Evolutionary conservation across 2,329 filamentous ascomycete species (phyloP).

Genomic region (Ceratocystis cubensis): DNA sequence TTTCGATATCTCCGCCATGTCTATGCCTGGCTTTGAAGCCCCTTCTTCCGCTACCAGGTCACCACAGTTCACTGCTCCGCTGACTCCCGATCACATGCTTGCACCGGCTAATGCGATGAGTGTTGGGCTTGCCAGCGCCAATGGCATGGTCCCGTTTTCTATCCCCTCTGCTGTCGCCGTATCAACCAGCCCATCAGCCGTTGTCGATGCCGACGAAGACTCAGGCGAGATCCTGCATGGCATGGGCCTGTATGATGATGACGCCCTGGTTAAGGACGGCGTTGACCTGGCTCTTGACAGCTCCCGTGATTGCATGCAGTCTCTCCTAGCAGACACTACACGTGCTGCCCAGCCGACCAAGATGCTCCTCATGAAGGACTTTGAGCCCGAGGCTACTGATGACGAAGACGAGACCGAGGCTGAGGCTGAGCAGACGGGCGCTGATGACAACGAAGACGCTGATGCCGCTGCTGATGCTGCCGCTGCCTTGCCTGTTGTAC

Average conservation of each 20-base stretch:
- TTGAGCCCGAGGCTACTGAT: slow-evolving; percentile 52
- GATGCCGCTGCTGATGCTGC: slow-evolving; percentile 1
- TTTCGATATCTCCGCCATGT: slow-evolving; percentile 11
- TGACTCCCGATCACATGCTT: slow-evolving; percentile 13
- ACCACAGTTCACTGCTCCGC: slow-evolving; percentile 11
- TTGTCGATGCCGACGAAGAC: slow-evolving; percentile 42
- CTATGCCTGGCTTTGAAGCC: slow-evolving; percentile 14
- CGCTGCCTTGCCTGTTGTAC: background rate
- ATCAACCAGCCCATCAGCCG: background rate
- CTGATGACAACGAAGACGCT: slow-evolving; percentile 11
- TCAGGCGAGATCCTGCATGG: slow-evolving; percentile 64
- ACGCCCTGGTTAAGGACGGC: slow-evolving; percentile 38
- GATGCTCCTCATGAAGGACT: slow-evolving; percentile 70
- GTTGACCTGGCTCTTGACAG: slow-evolving; percentile 40
- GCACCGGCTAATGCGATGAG: background rate
- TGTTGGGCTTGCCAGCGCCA: background rate
- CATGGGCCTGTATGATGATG: slow-evolving; percentile 62
- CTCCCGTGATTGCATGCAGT: slow-evolving; percentile 42
- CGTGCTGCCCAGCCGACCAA: slow-evolving; percentile 43
- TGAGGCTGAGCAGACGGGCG: slow-evolving; percentile 23
- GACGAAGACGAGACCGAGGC: slow-evolving; percentile 32
- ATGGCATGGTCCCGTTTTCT: background rate
- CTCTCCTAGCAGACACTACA: slow-evolving; percentile 41
- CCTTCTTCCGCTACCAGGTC: background rate
- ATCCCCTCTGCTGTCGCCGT: background rate